These are phyloP conservation scores for Cladosporium sp. DNA, from an alignment of 2,329 filamentous ascomycete species.

Conservation along the genomic window DNA sequence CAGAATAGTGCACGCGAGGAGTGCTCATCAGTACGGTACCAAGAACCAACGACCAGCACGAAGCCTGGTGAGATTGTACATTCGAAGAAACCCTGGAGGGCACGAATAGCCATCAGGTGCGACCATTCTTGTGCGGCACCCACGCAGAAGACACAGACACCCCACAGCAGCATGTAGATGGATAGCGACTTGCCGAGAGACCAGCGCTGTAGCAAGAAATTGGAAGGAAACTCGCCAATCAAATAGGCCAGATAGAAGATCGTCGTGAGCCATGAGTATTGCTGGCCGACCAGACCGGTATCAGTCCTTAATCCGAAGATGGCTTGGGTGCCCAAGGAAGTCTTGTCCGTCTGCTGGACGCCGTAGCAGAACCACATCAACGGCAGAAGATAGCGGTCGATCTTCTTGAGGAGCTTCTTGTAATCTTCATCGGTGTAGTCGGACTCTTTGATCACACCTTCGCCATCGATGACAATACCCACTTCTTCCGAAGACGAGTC, in stretches of 20 bases:
- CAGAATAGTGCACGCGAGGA: conserved; percentile 33
- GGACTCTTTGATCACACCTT: conserved; percentile 18
- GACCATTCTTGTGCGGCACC: conserved; percentile 31
- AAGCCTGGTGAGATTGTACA: conserved; percentile 36
- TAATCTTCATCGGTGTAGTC: conserved; percentile 28
- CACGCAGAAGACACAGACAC: conserved; percentile 27
- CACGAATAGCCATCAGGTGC: conserved; percentile 33
- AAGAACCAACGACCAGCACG: conserved; percentile 32
- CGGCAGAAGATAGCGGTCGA: conserved; percentile 44
- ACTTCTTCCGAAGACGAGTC: conserved; percentile 7
- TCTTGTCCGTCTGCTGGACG: conserved; percentile 49
- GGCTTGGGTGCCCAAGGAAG: conserved; percentile 35
- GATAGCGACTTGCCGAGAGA: conserved; percentile 34
- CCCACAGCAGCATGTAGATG: conserved; percentile 34
- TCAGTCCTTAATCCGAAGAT: conserved; percentile 50
- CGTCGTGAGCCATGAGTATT: conserved; percentile 40
- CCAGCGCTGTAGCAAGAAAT: conserved; percentile 33
- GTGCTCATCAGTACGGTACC: conserved; percentile 35
- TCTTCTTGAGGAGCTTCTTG: conserved; percentile 32
- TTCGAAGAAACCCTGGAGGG: conserved; percentile 36
- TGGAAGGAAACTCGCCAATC: conserved; percentile 34
- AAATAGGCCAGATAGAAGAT: conserved; percentile 43
- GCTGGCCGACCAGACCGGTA: conserved; percentile 31
- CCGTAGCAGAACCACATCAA: conserved; percentile 49
- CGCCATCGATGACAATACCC: conserved; percentile 12